Evolutionary conservation across 2,329 filamentous ascomycete species (phyloP).

Genomic region (Lachnellula hyalina): DNA sequence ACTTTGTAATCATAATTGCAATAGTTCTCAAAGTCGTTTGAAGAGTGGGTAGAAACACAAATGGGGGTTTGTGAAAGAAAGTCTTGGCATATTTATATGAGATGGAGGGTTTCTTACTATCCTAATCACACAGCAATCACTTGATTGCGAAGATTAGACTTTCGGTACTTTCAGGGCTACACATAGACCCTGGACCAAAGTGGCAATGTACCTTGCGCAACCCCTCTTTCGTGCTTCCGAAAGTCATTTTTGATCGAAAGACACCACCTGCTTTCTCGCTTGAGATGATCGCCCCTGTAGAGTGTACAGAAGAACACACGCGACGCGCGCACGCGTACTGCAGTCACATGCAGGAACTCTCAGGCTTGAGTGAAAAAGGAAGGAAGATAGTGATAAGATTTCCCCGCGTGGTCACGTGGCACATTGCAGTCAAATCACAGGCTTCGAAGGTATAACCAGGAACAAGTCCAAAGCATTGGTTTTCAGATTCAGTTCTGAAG

Average conservation of each 20-base stretch:
- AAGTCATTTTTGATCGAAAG: neutral
- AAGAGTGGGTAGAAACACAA: neutral
- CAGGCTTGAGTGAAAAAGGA: neutral
- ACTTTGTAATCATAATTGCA: neutral
- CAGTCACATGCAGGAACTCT: neutral
- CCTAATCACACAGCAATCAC: neutral
- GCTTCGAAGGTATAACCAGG: too few relatives aligned
- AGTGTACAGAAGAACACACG: neutral
- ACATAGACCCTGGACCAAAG: neutral
- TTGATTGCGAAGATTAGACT: neutral
- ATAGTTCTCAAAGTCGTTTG: neutral
- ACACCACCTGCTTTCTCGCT: neutral
- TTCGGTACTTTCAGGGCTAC: neutral
- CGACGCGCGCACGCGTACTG: neutral
- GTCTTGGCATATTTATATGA: neutral
- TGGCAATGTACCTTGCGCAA: too few relatives aligned
- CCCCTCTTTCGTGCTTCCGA: neutral
- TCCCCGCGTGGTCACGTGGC: too few relatives aligned
- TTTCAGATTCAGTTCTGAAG: too few relatives aligned
- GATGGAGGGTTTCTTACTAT: neutral
- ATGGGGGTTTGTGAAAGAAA: neutral
- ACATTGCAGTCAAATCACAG: too few relatives aligned
- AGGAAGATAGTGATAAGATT: neutral
- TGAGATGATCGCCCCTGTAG: neutral
- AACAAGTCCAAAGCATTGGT: too few relatives aligned